Base-by-base conservation (phyloP, 352 stramenopile genomes). In the Phytopythium helicoides region DNA sequence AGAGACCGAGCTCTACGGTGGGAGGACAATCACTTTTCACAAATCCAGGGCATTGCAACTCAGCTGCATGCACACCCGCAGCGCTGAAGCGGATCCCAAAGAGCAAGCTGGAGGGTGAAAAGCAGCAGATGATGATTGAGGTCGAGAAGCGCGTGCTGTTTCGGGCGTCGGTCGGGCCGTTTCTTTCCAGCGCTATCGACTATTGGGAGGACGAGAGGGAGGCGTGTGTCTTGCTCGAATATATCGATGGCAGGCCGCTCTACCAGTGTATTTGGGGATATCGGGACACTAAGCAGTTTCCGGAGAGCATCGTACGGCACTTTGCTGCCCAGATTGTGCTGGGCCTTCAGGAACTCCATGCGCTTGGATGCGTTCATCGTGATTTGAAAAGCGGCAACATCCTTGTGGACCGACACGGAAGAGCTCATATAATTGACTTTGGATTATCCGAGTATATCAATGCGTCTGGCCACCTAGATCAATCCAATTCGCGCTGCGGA, bases 311-410 rank as follows among this genome's bases (percentile, higher is more conserved):
- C 0, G 66, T 79, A 3, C 81, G 68, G 45, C 76, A 76, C 53
- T 84, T 89, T 51, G 71, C 79, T 3, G 79, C 68, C 9, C 83
- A 94, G 59, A 56, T 94, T 36, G 79, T 89, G 37, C 52, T 91
- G 34, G 81, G 76, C 34, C 31, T 94, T 1, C 47, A 59, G 36
- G 64, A 70, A 48, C 23, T 94, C 3, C 81, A 94, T 47, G 54
- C 36, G 6, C 25, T 49, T 23, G 71, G 75, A n/a, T 87, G 68
- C 36, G 59, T 89, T n/a, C 81, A 94, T 47, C 79, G 83, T 15
- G 83, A 94, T 26, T 53, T 94, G 14, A 94, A 94, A 55, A 94
- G 76, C 46, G 83, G 83, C 15, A 94, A 94, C 45, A 56, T 91
- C 3, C 48, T 94, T 16, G 50, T 90, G 10, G 60, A 68, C 18